Base-by-base conservation (phyloP, 1,284 basidiomycete species). In the Apiotrichum porosum region DNA sequence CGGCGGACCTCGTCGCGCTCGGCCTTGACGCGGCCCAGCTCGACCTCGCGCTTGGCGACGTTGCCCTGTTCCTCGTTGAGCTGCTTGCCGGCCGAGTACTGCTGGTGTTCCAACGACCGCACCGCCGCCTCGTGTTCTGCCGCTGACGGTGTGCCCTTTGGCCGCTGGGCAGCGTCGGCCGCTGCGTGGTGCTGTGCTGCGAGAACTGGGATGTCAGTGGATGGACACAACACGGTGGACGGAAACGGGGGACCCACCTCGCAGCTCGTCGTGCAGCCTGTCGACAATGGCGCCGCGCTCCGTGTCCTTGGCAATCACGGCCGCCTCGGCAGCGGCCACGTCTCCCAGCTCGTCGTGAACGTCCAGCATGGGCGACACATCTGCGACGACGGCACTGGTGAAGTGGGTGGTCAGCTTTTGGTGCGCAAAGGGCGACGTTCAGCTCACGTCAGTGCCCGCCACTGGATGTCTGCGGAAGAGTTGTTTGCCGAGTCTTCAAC, bases 41-140 rank as follows among this genome's bases (percentile, higher is more conserved):
- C 70, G 8, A 54, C 61, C 48, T 72, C 68, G 36, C 60, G 58
- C 44, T 63, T 62, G 3, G 57, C 58, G 17, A 67, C 52, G 14
- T 19, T 33, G 9, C 56, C 54, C 53, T 66, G 60, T 41, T 68
- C 68, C 48, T 71, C 68, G 41, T 62, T 67, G 23, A 72, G 44
- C 35, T 58, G 49, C 49, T 71, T 71, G 10, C 58, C 61, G n/a
- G 56, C 44, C 3, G 59, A 38, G 28, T 62, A 62, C 39, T 67
- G 63, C 52, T 69, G 54, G 19, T 62, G 50, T 38, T 71, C 65
- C 17, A 72, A 58, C 4, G 51, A 22, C 9, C 58, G 49, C 5
- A 70, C 60, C 37, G 62, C 56, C 3, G 51, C 45, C 33, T 68
- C 62, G 51, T 72, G 66, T 26, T 67, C 64, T 14, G 53, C 45